Conservation (phyloP, 345 rosid genomes). For the Kandelia obovata region DNA sequence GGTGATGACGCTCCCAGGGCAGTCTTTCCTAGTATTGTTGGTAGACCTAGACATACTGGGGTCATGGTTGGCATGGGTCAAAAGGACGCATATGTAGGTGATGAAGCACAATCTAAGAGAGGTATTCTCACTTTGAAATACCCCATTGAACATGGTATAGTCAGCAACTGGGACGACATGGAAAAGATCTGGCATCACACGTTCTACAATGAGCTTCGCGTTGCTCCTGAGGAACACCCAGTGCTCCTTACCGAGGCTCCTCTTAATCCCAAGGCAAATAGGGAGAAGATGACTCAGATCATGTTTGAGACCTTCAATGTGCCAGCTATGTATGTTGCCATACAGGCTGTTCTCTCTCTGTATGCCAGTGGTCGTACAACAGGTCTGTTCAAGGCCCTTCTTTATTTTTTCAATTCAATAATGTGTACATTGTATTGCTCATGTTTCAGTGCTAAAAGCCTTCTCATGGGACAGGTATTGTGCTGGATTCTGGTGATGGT, state of each 20-base stretch:
- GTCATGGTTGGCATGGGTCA: conserved; percentile 85
- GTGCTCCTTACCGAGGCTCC: conserved; percentile 66
- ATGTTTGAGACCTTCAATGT: conserved; percentile 69
- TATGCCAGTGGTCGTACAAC: conserved; percentile 63
- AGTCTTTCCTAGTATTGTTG: conserved; percentile 66
- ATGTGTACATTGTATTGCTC: too few species aligned
- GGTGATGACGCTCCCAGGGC: conserved; percentile 74
- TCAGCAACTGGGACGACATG: conserved; percentile 81
- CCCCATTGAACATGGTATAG: conserved; percentile 72
- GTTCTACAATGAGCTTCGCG: conserved; percentile 71
- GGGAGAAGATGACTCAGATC: conserved; percentile 78
- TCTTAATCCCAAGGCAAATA: conserved; percentile 65
- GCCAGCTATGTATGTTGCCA: conserved; percentile 69
- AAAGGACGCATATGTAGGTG: conserved; percentile 76
- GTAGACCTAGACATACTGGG: conserved; percentile 70
- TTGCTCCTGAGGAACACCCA: conserved; percentile 64
- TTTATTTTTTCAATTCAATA: conserved; percentile 13
- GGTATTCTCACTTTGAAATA: conserved; percentile 74
- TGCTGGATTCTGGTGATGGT: conserved; percentile 71
- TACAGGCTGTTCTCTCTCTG: conserved; percentile 56
- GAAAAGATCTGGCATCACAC: conserved; percentile 83
- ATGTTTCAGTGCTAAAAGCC: neutral
- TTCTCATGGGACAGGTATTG: conserved; percentile 43
- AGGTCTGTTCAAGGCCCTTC: conserved; percentile 48
- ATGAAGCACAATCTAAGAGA: conserved; percentile 70